Evolutionary conservation across 768 basidiomycete species (phyloP), one percentile per base, ranked within the genome.

Genomic region (Trametes villosa): DNA sequence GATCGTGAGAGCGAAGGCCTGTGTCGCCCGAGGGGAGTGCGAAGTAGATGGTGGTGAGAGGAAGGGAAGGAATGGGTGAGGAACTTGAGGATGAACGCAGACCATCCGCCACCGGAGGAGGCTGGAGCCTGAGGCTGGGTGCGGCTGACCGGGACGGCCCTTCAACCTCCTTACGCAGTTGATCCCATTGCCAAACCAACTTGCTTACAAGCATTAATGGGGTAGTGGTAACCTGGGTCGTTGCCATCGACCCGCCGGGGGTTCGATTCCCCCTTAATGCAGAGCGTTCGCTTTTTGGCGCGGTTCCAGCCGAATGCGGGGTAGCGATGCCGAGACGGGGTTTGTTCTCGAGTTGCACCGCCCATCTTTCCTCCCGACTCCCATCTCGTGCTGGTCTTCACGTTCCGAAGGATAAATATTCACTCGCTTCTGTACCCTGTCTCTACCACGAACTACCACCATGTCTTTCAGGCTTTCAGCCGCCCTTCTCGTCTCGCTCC

Each of bases 241-340:
- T 72, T 72, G 71, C 71, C 71, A 72, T 72, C 86, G 87, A 88
- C 86, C 87, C 87, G 87, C 87, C 87, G 87, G 86, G 86, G 86
- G 87, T 89, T 89, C 86, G 86, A 89, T 89, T 88, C 87, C 86
- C 87, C 63, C 86, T 88, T 88, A 86, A 88, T 88, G 87, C 87
- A 87, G 34, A 36, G 13, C n/a, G 4, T 38, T 38, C n/a, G 13
- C n/a, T 12, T 12, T 15, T 5, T 38, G 36, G 3, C 11, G 36
- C 4, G 13, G 36, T 38, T 38, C n/a, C 11, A 18, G 36, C n/a
- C n/a, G n/a, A 38, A 38, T 38, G 36, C 36, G 36, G 36, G 36
- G 36, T 38, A 38, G n/a, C 15, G 36, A 38, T 38, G 36, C 36
- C 15, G 36, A 38, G n/a, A 13, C 40, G 5, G 29, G 30, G 42